These are phyloP conservation scores for Scorias spongiosa DNA, from an alignment of 2,329 filamentous ascomycete genomes.

Conservation along the genomic window DNA sequence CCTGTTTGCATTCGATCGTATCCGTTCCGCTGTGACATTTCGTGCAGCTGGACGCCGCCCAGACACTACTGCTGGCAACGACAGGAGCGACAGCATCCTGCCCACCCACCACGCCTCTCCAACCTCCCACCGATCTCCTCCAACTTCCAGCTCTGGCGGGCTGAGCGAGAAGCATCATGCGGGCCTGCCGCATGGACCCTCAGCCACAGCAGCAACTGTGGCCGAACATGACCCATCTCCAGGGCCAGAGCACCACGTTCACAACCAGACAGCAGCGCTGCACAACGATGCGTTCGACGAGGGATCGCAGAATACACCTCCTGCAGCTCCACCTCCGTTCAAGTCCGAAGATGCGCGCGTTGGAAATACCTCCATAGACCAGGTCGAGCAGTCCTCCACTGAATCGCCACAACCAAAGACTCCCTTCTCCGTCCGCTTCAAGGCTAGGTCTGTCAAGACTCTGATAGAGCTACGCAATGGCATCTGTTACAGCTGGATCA, in stretches of 20 bases:
- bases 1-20: slow-evolving; percentile 35
- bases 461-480: slow-evolving; percentile 26
- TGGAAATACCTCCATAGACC: slow-evolving; percentile 38
- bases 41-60: slow-evolving; percentile 24
- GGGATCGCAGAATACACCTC: slow-evolving; percentile 11
- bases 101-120: slow-evolving; percentile 10
- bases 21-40: slow-evolving; percentile 34
- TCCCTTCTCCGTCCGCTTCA: slow-evolving; percentile 35
- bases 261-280: slow-evolving; percentile 1
- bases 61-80: slow-evolving; percentile 8
- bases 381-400: slow-evolving; percentile 1
- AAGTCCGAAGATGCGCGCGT: slow-evolving; percentile 35
- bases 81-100: slow-evolving; percentile 14
- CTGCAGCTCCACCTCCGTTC: slow-evolving; percentile 25
- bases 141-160: slow-evolving; percentile 16
- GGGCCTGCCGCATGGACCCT: slow-evolving; percentile 10
- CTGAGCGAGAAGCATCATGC: slow-evolving; percentile 14
- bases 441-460: slow-evolving; percentile 20
- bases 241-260: too few relatives aligned
- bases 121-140: not conserved
- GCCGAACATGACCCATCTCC: too few relatives aligned
- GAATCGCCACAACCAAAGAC: slow-evolving; percentile 22
- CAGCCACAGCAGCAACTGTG: too few relatives aligned
- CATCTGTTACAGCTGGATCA: slow-evolving; percentile 61
- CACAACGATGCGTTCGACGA: slow-evolving; percentile 9